Evolutionary conservation across 805 yeast genomes (phyloP).

Genomic region (Debaryomyces tyrocola): DNA sequence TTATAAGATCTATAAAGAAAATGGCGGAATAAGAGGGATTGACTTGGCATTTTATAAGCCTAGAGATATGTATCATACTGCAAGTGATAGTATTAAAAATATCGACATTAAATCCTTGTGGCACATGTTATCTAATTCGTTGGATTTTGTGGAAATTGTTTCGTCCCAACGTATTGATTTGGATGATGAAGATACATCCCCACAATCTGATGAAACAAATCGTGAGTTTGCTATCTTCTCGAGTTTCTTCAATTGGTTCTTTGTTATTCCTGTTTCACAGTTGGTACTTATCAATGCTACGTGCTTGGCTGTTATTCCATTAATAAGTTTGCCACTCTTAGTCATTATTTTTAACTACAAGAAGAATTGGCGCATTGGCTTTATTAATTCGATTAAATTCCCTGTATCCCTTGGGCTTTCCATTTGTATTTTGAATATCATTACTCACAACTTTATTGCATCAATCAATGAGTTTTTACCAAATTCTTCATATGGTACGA

Average conservation of each 20-base stretch:
- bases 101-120: conserved; percentile 69
- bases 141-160: conserved; percentile 56
- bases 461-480: conserved; percentile 32
- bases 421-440: conserved; percentile 24
- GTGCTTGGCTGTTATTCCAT: conserved; percentile 55
- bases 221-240: conserved; percentile 55
- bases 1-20: conserved; percentile 64
- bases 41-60: conserved; percentile 91
- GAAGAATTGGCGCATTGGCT: conserved; percentile 47
- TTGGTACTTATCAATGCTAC: conserved; percentile 54
- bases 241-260: conserved; percentile 60
- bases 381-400: conserved; percentile 49
- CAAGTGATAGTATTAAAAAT: conserved; percentile 64
- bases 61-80: conserved; percentile 80
- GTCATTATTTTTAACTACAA: conserved; percentile 45
- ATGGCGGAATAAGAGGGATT: conserved; percentile 73
- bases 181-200: conserved; percentile 27
- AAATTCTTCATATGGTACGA: conserved; percentile 42
- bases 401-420: conserved; percentile 59
- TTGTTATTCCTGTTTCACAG: conserved; percentile 52
- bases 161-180: conserved; percentile 30
- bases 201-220: conserved; percentile 8
- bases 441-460: conserved; percentile 17
- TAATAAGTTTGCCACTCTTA: conserved; percentile 48
- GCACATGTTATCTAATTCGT: conserved; percentile 77